Evolutionary conservation across 495 filamentous ascomycete genomes (phyloP).

Genomic region (Schizothecium vesticola): DNA sequence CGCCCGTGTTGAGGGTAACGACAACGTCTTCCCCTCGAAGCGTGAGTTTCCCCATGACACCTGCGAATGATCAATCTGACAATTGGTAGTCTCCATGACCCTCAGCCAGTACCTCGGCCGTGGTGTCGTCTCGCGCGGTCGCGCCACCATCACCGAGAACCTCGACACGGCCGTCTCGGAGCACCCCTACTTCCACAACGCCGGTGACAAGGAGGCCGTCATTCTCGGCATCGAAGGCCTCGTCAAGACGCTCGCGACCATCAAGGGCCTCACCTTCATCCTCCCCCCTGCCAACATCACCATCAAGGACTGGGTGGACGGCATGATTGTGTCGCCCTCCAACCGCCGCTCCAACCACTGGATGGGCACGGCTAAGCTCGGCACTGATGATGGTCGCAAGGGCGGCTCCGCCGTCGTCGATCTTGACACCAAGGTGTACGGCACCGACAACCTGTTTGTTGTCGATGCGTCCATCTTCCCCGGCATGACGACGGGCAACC

Average conservation of each 20-base stretch:
- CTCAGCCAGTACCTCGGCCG: constrained; percentile 62
- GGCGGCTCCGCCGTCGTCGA: constrained; percentile 65
- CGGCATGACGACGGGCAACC: constrained; percentile 56
- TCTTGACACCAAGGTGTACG: constrained; percentile 64
- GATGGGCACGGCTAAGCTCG: constrained; percentile 58
- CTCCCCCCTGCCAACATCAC: constrained; percentile 50
- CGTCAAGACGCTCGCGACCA: constrained; percentile 46
- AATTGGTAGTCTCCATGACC: constrained; percentile 45
- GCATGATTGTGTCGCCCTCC: constrained; percentile 48
- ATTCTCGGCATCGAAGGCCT: constrained; percentile 57
- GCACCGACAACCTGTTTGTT: constrained; percentile 64
- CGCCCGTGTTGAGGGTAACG: constrained; percentile 53
- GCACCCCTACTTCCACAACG: constrained; percentile 48
- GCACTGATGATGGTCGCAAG: constrained; percentile 57
- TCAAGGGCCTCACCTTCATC: constrained; percentile 51
- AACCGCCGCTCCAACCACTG: constrained; percentile 65
- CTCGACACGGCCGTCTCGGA: constrained; percentile 50
- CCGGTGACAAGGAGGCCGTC: constrained; percentile 46
- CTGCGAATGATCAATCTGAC: constrained; percentile 5
- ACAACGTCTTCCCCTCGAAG: constrained; percentile 30
- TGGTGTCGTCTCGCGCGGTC: constrained; percentile 55
- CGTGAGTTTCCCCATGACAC: constrained; percentile 18
- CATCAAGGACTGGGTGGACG: constrained; percentile 50
- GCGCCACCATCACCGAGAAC: constrained; percentile 50
- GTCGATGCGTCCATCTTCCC: constrained; percentile 63